Conservation (phyloP, 2,329 filamentous ascomycete species). For the Fusarium robinianum region DNA sequence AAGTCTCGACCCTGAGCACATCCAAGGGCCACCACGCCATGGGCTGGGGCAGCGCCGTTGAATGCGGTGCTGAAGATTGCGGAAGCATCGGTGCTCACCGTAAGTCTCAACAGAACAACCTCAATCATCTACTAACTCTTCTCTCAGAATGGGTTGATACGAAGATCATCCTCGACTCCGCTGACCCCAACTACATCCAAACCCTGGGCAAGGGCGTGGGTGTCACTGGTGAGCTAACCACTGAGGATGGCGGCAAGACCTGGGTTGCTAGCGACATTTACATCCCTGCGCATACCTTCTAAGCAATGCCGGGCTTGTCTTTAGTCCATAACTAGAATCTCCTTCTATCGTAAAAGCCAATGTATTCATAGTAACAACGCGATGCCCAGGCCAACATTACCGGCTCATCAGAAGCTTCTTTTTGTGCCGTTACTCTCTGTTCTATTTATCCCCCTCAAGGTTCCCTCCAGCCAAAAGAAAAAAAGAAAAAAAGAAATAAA, state of each 20-base stretch:
- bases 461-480: too few relatives aligned
- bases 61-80: slow-evolving; percentile 77
- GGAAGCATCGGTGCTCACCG: slow-evolving; percentile 48
- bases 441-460: too few relatives aligned
- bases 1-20: slow-evolving; percentile 50
- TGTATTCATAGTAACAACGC: too few relatives aligned
- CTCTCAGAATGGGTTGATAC: slow-evolving; percentile 26
- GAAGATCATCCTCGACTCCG: slow-evolving; percentile 17
- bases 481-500: too few relatives aligned
- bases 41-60: slow-evolving; percentile 52
- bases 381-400: too few relatives aligned
- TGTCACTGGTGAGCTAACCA: slow-evolving; percentile 15
- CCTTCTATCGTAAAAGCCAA: too few relatives aligned
- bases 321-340: too few relatives aligned
- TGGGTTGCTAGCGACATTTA: slow-evolving; percentile 11
- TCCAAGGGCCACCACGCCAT: slow-evolving; percentile 46
- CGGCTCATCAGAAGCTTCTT: too few relatives aligned
- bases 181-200: slow-evolving; percentile 28
- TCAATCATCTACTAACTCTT: neutral
- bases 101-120: neutral
- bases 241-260: slow-evolving; percentile 17
- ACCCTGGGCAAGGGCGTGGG: slow-evolving; percentile 11
- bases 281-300: slow-evolving; percentile 10
- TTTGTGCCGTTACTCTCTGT: too few relatives aligned
- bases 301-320: too few relatives aligned